Base-by-base conservation (phyloP, 345 rosid species). In the Citrus australasica region DNA sequence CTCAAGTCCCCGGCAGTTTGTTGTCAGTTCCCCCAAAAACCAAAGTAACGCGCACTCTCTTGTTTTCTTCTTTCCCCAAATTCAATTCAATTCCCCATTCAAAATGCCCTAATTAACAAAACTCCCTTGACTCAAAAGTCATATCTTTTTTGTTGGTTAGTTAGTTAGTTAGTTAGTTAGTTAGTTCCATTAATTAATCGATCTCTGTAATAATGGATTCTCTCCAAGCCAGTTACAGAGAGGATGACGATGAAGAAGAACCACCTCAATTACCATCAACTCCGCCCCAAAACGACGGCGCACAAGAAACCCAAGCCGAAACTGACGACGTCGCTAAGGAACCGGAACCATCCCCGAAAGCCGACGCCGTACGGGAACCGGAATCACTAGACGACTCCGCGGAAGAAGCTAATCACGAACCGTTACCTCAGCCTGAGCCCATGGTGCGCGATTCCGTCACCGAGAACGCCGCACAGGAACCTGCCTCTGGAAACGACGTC, bases 371-470 rank as follows among this genome's bases (percentile, higher is more conserved):
- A 1, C 38, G 7, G 7, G 40, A 19, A 17, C 40, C 24, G 37
- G 22, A 33, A 63, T 13, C 67, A 42, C 93, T 14, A 98, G 86
- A 75, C 11, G 93, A 89, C 25, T 86, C 81, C 74, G 58, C 7
- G 22, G 22, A 6, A 53, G 58, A 19, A 53, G 8, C 68, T 32
- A 9, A 22, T 1, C 62, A 7, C 25, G 48, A 21, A 9, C 46
- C 48, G 48, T 42, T 42, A 42, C 48, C 81, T 56, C 33, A 5
- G 21, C 21, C 56, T 51, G 56, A 86, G 37, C 37, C 37, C 37
- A 35, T 35, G 37, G 37, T 35, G 37, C 84, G 90, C 35, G 96
- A 88, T 53, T 87, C 90, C 9, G 70, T 85, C 33, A 89, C 94
- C 19, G 98, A 89, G 72, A 92, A 88, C 25, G 88, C 80, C 77